Base-by-base conservation (phyloP, 2,329 filamentous ascomycete genomes). In the Microascus cirrosus region DNA sequence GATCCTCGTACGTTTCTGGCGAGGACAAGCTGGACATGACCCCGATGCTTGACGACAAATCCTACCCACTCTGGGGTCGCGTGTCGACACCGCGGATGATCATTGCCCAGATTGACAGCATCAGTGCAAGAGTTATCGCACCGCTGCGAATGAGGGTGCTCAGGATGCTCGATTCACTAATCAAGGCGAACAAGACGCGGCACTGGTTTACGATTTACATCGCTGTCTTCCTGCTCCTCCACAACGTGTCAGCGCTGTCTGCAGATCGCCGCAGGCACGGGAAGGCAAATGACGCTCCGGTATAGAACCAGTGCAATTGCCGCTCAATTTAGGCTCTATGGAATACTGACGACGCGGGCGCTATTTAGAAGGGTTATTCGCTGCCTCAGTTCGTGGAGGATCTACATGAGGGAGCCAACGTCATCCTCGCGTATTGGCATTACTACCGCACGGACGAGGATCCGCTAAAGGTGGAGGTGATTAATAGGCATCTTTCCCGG, bases 361-460 rank as follows among this genome's bases (percentile, higher is more conserved):
- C 35, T 25, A 3, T 35, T n/a, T 12, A 73, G 69, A 59, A 60
- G n/a, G 67, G 66, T 11, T 74, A 75, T 58, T 67, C 74, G 1
- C 68, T 77, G 8, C 68, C 69, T 0, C 18, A 48, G 1, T 76
- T 75, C 57, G 72, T 79, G 18, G 69, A 74, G 39, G 65, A 71
- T 5, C 66, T 79, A 1, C 77, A 80, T 15, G 66, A 71, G 13
- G 70, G 75, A 4, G 76, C 73, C 32, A 77, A 74, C 55, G 73
- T 73, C 56, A 66, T 80, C 32, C 72, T 81, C 1, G 66, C 68
- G 12, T 69, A 78, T 57, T 81, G 78, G 78, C 75, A 78, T 54
- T 80, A 80, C 62, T 80, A 73, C 65, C 75, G 74, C 58, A 70
- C 69, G 35, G 62, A 69, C 25, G 61, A 65, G 18, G 65, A 71